Conservation (phyloP, 495 filamentous ascomycete genomes). For the Annulohypoxylon maeteangense region DNA sequence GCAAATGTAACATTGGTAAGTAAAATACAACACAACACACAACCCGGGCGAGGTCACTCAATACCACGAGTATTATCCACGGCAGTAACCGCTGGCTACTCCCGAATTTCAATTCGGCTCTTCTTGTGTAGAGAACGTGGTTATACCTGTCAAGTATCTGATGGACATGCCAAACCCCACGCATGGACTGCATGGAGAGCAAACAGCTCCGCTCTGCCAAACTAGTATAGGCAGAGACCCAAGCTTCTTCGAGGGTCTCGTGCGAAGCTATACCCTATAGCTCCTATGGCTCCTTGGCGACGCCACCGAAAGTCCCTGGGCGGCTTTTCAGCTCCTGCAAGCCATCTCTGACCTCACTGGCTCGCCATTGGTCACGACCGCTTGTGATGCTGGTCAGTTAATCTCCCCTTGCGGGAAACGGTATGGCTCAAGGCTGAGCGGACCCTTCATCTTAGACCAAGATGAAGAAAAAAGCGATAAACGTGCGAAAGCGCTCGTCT, state of each 20-base stretch:
- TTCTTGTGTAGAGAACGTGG: conserved; percentile 8
- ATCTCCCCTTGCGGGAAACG: conserved; percentile 43
- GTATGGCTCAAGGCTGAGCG: conserved; percentile 42
- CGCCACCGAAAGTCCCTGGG: conserved; percentile 28
- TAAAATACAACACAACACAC: conserved; percentile 13
- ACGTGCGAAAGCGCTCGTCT: conserved; percentile 12
- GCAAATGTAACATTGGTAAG: conserved; percentile 24
- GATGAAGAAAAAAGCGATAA: conserved; percentile 16
- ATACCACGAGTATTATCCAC: neutral
- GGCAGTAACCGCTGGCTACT: neutral
- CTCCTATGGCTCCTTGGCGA: conserved; percentile 45
- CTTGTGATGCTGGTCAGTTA: conserved; percentile 37
- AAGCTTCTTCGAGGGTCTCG: conserved; percentile 23
- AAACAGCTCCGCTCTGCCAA: conserved; percentile 24
- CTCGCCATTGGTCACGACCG: conserved; percentile 33
- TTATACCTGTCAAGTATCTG: conserved; percentile 9
- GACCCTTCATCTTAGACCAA: conserved; percentile 33
- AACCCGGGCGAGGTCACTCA: neutral
- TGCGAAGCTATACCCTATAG: conserved; percentile 37
- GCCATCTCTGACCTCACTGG: conserved; percentile 18
- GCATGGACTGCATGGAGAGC: conserved; percentile 3
- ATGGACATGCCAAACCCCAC: conserved; percentile 19
- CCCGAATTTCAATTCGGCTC: conserved; percentile 24
- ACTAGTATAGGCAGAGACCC: conserved; percentile 16
- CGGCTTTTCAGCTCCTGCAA: conserved; percentile 48